Conservation (phyloP, 1,139 yeast genomes). For the Yamadazyma dushanensis region DNA sequence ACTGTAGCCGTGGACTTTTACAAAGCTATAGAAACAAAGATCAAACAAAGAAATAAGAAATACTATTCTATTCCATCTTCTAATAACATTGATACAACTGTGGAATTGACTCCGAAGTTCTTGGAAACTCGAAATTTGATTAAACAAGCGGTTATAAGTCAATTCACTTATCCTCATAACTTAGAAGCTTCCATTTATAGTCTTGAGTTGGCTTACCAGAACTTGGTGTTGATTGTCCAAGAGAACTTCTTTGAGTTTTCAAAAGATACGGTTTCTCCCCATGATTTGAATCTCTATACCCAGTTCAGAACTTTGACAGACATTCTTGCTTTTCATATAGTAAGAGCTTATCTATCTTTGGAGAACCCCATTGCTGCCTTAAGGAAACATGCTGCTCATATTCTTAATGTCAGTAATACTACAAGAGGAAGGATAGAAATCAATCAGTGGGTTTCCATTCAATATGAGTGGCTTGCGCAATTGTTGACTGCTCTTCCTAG, state of each 20-base stretch:
- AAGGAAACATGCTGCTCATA: constrained; percentile 63
- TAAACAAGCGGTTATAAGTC: constrained; percentile 37
- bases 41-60: constrained; percentile 38
- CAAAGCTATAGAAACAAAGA: constrained; percentile 28
- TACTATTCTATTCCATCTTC: constrained; percentile 38
- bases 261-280: constrained; percentile 21
- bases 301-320: constrained; percentile 55
- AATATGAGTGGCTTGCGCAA: constrained; percentile 57
- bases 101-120: constrained; percentile 38
- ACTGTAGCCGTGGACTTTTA: constrained; percentile 36
- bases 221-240: constrained; percentile 26
- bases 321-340: constrained; percentile 60
- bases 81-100: constrained; percentile 25
- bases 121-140: constrained; percentile 42
- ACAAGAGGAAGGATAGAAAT: constrained; percentile 14
- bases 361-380: constrained; percentile 61
- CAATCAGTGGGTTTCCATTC: constrained; percentile 44
- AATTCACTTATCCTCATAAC: constrained; percentile 35
- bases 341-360: constrained; percentile 59
- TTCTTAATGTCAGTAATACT: constrained; percentile 36
- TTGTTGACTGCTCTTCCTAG: constrained; percentile 48
- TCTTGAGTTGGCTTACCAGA: constrained; percentile 37
- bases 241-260: constrained; percentile 20
- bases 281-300: constrained; percentile 28
- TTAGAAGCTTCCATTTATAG: constrained; percentile 30